phyloP scores from a whole-genome alignment of 495 filamentous ascomycete species.

The Hypomontagnella monticulosa region DNA sequence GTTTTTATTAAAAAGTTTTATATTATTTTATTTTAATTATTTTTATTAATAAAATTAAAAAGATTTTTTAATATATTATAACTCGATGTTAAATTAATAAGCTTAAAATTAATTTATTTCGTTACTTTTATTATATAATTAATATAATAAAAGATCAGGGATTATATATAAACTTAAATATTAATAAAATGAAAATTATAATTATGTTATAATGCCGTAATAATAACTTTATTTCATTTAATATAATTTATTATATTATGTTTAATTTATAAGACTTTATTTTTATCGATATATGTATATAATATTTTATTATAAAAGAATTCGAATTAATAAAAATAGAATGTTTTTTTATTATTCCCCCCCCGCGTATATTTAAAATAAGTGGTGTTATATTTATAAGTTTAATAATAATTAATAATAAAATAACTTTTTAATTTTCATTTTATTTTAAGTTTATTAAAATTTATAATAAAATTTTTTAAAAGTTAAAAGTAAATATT shows the following conservation, averaged over 20 bases:
- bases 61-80: background rate
- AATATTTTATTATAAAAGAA: background rate
- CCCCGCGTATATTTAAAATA: background rate
- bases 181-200: background rate
- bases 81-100: background rate
- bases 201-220: background rate
- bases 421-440: background rate
- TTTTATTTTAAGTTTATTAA: background rate
- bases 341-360: background rate
- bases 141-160: background rate
- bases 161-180: background rate
- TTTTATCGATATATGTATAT: constrained; percentile 1
- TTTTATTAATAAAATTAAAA: constrained; percentile 1
- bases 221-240: background rate
- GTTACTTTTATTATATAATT: background rate
- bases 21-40: background rate
- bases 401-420: background rate
- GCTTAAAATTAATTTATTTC: background rate
- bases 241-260: too few species aligned
- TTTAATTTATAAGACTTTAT: too few species aligned
- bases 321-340: background rate
- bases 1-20: constrained; percentile 3
- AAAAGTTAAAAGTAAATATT: background rate
- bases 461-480: background rate
- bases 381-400: background rate